Conservation (phyloP, 208 protist species). For the Acanthamoeba triangularis region DNA sequence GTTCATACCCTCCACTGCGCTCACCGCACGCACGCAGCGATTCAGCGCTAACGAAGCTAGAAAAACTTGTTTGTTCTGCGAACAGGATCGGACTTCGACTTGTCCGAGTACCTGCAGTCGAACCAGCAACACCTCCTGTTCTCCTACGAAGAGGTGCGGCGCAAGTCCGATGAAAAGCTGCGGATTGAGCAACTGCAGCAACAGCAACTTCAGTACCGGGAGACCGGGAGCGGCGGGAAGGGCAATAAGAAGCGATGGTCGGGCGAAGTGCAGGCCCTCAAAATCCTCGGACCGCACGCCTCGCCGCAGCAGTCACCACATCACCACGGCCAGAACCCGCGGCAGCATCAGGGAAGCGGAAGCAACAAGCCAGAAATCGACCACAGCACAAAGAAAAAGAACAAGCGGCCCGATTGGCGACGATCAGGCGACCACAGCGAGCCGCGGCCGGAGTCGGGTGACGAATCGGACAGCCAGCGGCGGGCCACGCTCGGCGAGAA, state of each 20-base stretch:
- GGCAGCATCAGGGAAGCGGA: not conserved
- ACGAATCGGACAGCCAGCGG: not conserved
- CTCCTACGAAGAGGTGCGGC: conserved; percentile 30
- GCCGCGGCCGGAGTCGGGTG: not conserved
- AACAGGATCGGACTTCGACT: conserved; percentile 13
- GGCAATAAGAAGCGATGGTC: not conserved
- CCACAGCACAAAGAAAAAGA: not conserved
- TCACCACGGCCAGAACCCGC: not conserved
- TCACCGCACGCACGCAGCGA: not conserved
- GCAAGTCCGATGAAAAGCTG: conserved; percentile 51
- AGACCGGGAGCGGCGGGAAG: not conserved
- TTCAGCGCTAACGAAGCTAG: not conserved
- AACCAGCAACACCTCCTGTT: conserved; percentile 60
- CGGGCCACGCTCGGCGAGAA: not conserved
- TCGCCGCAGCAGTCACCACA: not conserved
- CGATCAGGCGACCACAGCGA: not conserved
- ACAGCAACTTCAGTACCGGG: not conserved
- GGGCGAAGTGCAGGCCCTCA: conserved; percentile 2
- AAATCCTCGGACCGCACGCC: not conserved
- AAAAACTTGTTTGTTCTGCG: not conserved
- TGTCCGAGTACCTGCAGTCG: conserved; percentile 49
- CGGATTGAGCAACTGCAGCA: not conserved
- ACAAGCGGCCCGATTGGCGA: conserved; percentile 1
- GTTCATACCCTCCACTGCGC: not conserved
- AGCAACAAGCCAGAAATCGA: not conserved